Conservation (phyloP, 352 stramenopile genomes). For the Globisporangium cystogenes region DNA sequence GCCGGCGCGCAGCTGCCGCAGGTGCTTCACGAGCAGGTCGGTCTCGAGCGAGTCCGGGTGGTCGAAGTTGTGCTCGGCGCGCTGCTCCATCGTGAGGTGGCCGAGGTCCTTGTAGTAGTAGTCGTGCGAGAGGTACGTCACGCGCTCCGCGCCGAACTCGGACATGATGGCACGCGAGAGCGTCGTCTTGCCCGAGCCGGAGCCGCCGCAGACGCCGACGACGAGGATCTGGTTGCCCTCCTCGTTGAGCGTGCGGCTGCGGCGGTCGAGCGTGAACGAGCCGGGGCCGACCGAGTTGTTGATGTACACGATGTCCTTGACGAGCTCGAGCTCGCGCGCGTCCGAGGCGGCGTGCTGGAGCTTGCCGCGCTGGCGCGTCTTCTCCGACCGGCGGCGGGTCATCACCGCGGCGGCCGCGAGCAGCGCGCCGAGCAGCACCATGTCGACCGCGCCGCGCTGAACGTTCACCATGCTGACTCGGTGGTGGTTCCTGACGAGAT, state of each 20-base stretch:
- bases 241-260: conserved; percentile 31
- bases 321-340: conserved; percentile 64
- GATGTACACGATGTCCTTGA: conserved; percentile 85
- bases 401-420: conserved; percentile 40
- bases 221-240: conserved; percentile 78
- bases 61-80: conserved; percentile 95
- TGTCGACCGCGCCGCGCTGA: conserved; percentile 30
- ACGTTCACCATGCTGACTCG: conserved; percentile 31
- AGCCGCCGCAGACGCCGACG: conserved; percentile 90
- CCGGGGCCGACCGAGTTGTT: conserved; percentile 53
- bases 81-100: conserved; percentile 86
- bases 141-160: conserved; percentile 84
- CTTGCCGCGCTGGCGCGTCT: conserved; percentile 30
- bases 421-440: conserved; percentile 37
- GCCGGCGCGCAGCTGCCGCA: conserved; percentile 82
- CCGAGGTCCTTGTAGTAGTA: conserved; percentile 96
- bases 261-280: conserved; percentile 38
- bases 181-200: conserved; percentile 90
- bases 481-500: not conserved
- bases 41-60: conserved; percentile 96
- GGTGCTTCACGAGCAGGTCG: conserved; percentile 90
- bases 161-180: conserved; percentile 87
- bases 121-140: conserved; percentile 95
- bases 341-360: conserved; percentile 40
- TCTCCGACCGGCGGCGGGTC: conserved; percentile 41